Evolutionary conservation across 768 basidiomycete genomes (phyloP), one percentile per base, ranked within the genome.

Genomic region (Mrakia gelida): DNA sequence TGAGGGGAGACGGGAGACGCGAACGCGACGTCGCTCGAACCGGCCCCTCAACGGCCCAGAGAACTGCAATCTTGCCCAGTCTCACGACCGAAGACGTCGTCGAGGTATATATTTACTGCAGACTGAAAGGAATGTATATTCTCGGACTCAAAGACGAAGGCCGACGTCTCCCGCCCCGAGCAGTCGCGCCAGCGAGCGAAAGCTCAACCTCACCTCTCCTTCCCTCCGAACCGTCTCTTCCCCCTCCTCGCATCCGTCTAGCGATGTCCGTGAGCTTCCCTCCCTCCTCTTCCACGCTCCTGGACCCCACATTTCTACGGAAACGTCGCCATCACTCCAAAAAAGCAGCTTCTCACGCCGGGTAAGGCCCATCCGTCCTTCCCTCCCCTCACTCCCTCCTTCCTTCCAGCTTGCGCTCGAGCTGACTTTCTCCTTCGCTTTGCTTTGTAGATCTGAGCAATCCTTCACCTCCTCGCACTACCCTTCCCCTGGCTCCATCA

Each of bases 401-500:
- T 41, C 34, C 38, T 18, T 41, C 41, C 26, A 38, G 38, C 38
- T 38, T 38, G 38, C 41, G 1, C 7, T 41, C 23, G 38, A 6
- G 45, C 21, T 34, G 23, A 34, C 38, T 43, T 26, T n/a, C 13
- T 23, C 3, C 67, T 45, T 34, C 26, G 62, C 11, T 67, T 62
- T 18, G 59, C 1, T 2, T 15, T 1, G 8, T 38, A 70, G 67
- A 34, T 70, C 67, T 15, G 67, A 70, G 38, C 67, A 70, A 18
- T 70, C 67, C 18, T 70, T 41, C 38, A 70, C 67, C n/a, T 70
- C 67, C 4, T 70, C 67, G 0, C 67, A 70, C 38, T 70, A 70
- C 8, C 67, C 67, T 0, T 38, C 67, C 4, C 67, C 67, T 3
- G 23, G 26, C 3, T 70, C 67, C 7, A n/a, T 70, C 32, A n/a